Conservation (phyloP, 352 stramenopile genomes). For the Phytophthora lateralis region DNA sequence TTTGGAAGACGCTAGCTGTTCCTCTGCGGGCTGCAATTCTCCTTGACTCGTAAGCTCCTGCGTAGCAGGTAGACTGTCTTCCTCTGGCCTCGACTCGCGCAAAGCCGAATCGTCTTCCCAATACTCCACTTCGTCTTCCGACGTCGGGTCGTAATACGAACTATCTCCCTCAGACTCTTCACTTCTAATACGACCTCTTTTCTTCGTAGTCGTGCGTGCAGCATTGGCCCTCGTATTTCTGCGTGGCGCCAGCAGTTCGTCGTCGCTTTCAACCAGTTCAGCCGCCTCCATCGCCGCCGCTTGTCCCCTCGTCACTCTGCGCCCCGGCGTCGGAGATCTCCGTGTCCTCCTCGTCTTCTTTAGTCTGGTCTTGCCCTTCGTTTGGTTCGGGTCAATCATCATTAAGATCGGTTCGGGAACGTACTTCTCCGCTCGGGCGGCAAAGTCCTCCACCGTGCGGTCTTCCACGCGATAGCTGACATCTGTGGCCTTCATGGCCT, state of each 20-base stretch:
- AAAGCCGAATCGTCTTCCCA: constrained; percentile 5
- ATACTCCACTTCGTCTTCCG: constrained; percentile 16
- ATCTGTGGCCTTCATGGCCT: constrained; percentile 24
- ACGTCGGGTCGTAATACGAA: constrained; percentile 21
- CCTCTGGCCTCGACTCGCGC: not conserved
- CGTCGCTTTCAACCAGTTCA: not conserved
- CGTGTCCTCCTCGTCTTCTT: not conserved
- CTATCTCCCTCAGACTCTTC: constrained; percentile 12
- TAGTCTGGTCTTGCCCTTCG: not conserved
- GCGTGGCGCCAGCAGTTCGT: not conserved
- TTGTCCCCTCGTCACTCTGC: not conserved
- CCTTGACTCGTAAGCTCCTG: constrained; percentile 23
- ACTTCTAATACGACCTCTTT: constrained; percentile 4
- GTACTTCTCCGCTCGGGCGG: constrained; percentile 20
- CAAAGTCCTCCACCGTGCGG: constrained; percentile 27
- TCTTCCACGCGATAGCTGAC: constrained; percentile 13
- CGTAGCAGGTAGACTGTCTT: not conserved
- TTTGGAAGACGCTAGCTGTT: not conserved
- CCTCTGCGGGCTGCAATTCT: constrained; percentile 4
- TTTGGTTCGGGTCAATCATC: constrained; percentile 12
- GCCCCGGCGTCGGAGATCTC: not conserved
- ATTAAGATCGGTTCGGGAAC: constrained; percentile 12
- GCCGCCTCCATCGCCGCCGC: not conserved
- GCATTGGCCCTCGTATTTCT: not conserved
- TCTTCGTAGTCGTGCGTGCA: not conserved